Evolutionary conservation across 495 filamentous ascomycete genomes (phyloP).

Genomic region (Daldinia bambusicola): DNA sequence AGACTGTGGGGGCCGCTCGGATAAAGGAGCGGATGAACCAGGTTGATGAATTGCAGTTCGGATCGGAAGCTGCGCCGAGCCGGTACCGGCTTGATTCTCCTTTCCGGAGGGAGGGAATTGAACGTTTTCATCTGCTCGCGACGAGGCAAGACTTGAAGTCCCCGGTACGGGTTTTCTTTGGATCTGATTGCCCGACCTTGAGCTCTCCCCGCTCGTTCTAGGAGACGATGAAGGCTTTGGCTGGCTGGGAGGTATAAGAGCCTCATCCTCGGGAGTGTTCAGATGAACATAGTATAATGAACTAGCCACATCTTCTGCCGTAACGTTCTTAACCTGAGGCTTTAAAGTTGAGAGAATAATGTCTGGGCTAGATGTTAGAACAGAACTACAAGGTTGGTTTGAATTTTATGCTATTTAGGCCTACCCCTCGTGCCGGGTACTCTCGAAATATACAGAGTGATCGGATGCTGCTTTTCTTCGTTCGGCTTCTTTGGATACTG

Average conservation of each 20-base stretch:
- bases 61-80: conserved; percentile 9
- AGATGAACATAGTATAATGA: conserved; percentile 93
- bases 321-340: conserved; percentile 86
- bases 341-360: conserved; percentile 93
- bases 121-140: conserved; percentile 28
- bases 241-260: conserved; percentile 59
- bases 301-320: conserved; percentile 83
- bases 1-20: conserved; percentile 11
- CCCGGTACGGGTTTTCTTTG: conserved; percentile 57
- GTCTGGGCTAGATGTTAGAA: conserved; percentile 64
- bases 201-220: conserved; percentile 60
- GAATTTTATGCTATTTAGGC: conserved; percentile 24
- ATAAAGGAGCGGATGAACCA: conserved; percentile 10
- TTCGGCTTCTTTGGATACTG: conserved; percentile 80
- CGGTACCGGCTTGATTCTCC: conserved; percentile 38
- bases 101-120: conserved; percentile 34
- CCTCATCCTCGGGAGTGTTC: conserved; percentile 66
- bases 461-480: conserved; percentile 68
- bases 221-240: conserved; percentile 54
- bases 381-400: conserved; percentile 10
- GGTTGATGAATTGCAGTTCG: conserved; percentile 26
- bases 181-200: conserved; percentile 50
- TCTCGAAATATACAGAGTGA: conserved; percentile 88
- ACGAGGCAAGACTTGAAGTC: conserved; percentile 32
- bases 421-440: conserved; percentile 91